Base-by-base conservation (phyloP, 352 stramenopile genomes). In the Phytophthora palmivora region DNA sequence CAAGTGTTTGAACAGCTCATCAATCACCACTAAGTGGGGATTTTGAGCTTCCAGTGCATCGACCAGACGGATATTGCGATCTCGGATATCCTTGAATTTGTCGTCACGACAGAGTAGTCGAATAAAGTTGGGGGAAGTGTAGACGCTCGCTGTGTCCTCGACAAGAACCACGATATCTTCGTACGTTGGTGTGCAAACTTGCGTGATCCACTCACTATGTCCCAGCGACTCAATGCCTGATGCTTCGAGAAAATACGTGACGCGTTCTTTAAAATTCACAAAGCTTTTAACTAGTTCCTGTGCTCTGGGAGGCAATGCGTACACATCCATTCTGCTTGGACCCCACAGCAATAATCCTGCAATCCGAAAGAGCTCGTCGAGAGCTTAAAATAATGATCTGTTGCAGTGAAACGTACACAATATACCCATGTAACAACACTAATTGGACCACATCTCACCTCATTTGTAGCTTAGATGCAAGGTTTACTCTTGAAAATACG, bases 81-180 rank as follows among this genome's bases (percentile, higher is more conserved):
- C 33, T 34, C 65, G 52, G 56, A 73, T 47, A 22, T 62, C 41
- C n/a, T 51, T 54, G 15, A 55, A 66, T 18, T n/a, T 49, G 11
- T 66, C 16, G n/a, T 73, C 52, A n/a, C 26, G 46, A 11, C 55
- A 57, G 14, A 70, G 46, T 6, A 73, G 47, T n/a, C 53, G 65
- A 21, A 70, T 39, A 14, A 73, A 53, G 18, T 9, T 24, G 11
- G 47, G 47, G n/a, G 41, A 43, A 16, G 33, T 37, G 43, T 51
- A 66, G 14, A 59, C 45, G 28, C 26, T 48, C 12, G 15, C 28
- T 6, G 24, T 12, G 11, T 60, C 36, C 22, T 65, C 46, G 2
- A 60, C 22, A 39, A 55, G 18, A 21, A 19, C 12, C 33, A 24
- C 57, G 4, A 70, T n/a, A 12, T 70, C 62, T 8, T 60, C 42